These are phyloP conservation scores for Cydonia oblonga DNA, from an alignment of 331 rosid genomes.

Conservation along the genomic window DNA sequence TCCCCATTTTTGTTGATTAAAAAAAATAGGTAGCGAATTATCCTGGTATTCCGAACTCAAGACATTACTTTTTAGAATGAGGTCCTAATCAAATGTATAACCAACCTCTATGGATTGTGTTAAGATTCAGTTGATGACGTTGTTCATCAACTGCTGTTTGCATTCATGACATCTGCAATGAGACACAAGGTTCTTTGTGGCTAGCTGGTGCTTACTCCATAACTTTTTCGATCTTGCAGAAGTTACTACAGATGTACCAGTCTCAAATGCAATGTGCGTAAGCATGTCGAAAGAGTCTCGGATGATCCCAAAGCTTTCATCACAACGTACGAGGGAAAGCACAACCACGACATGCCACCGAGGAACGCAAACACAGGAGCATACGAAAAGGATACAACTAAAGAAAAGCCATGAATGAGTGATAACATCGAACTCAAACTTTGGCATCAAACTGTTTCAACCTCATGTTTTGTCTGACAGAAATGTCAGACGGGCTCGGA, in stretches of 20 bases:
- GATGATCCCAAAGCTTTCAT: constrained; percentile 80
- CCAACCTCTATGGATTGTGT: neutral
- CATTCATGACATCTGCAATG: neutral
- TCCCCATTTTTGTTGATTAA: neutral
- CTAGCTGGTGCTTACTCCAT: constrained; percentile 1
- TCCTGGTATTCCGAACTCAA: neutral
- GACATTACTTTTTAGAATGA: neutral
- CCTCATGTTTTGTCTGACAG: neutral
- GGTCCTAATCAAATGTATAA: neutral
- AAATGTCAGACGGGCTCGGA: neutral
- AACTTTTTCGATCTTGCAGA: constrained; percentile 32
- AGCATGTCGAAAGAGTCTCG: constrained; percentile 78
- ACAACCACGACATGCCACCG: constrained; percentile 77
- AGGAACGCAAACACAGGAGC: constrained; percentile 33
- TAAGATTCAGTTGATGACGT: neutral
- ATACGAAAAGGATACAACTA: constrained; percentile 37
- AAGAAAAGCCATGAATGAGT: constrained; percentile 6
- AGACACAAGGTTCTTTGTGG: neutral
- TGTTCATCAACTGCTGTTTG: neutral
- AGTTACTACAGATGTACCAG: constrained; percentile 87
- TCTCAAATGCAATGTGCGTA: constrained; percentile 66
- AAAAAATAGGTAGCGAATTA: no score
- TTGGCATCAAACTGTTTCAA: neutral
- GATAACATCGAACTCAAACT: neutral
- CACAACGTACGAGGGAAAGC: constrained; percentile 87